These are phyloP conservation scores for Cornus suecica DNA, from an alignment of 148 eudicot genomes.

Conservation along the genomic window DNA sequence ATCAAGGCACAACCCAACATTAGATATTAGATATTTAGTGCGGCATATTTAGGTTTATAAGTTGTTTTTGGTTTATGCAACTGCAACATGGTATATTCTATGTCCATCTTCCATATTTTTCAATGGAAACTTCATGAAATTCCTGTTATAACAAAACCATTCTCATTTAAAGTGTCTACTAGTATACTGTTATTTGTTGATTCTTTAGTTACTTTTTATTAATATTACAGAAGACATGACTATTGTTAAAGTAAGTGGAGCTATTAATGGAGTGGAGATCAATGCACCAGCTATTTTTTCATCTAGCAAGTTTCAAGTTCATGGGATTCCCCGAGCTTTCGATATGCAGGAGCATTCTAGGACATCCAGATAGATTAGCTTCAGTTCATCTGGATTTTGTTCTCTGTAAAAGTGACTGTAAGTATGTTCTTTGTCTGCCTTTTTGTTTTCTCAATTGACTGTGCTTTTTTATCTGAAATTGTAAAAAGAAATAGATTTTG, in stretches of 20 bases:
- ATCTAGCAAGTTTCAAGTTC: slow-evolving; percentile 39
- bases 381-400: not conserved
- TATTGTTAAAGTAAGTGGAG: slow-evolving; percentile 20
- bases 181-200: no score
- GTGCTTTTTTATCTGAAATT: not conserved
- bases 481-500: not conserved
- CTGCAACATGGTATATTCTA: no score
- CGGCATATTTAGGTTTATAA: no score
- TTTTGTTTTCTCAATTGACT: not conserved
- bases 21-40: no score
- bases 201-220: no score
- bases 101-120: no score
- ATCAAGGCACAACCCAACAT: no score
- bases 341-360: slow-evolving; percentile 25
- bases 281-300: slow-evolving; percentile 37
- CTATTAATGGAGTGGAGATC: slow-evolving; percentile 48
- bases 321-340: slow-evolving; percentile 57
- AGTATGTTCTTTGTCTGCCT: not conserved
- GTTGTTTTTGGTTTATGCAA: no score
- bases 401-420: not conserved
- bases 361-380: slow-evolving; percentile 9
- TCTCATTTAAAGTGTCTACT: no score
- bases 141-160: no score
- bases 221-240: no score
- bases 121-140: no score